These are phyloP conservation scores for Mycena capillaripes DNA, from an alignment of 768 basidiomycete genomes.

Conservation along the genomic window DNA sequence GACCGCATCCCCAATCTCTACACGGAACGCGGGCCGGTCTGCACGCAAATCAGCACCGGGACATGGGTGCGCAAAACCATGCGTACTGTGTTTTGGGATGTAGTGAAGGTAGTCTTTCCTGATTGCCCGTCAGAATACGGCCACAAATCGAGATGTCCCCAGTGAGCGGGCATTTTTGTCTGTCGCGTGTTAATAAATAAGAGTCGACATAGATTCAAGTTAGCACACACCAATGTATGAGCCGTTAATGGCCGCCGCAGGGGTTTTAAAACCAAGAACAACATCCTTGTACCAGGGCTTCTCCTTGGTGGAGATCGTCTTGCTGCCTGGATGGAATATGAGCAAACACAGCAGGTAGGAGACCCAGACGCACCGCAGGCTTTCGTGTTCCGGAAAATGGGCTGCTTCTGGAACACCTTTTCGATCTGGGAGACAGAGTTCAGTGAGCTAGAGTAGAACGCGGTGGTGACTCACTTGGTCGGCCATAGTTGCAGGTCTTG, in stretches of 20 bases:
- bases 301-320: slow-evolving; percentile 94
- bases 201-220: slow-evolving; percentile 2
- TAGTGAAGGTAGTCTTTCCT: slow-evolving; percentile 96
- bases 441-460: not conserved
- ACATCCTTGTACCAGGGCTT: slow-evolving; percentile 99
- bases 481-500: slow-evolving; percentile 38
- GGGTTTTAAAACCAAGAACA: slow-evolving; percentile 97
- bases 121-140: slow-evolving; percentile 98
- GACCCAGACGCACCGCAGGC: slow-evolving; percentile 77
- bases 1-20: slow-evolving; percentile 92
- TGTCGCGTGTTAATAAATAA: slow-evolving; percentile 45
- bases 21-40: slow-evolving; percentile 99
- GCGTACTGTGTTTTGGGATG: slow-evolving; percentile 98
- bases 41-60: slow-evolving; percentile 17
- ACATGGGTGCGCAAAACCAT: slow-evolving; percentile 35
- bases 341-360: slow-evolving; percentile 18
- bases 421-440: slow-evolving; percentile 74
- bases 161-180: slow-evolving; percentile 99
- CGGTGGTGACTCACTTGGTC: slow-evolving; percentile 42
- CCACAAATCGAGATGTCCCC: slow-evolving; percentile 98
- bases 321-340: slow-evolving; percentile 66
- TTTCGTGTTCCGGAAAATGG: slow-evolving; percentile 98
- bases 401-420: slow-evolving; percentile 98
- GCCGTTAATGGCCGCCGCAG: slow-evolving; percentile 93
- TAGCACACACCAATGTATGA: slow-evolving; percentile 90